These are phyloP conservation scores for Starmerella powellii DNA, from an alignment of 805 yeast genomes.

Conservation along the genomic window DNA sequence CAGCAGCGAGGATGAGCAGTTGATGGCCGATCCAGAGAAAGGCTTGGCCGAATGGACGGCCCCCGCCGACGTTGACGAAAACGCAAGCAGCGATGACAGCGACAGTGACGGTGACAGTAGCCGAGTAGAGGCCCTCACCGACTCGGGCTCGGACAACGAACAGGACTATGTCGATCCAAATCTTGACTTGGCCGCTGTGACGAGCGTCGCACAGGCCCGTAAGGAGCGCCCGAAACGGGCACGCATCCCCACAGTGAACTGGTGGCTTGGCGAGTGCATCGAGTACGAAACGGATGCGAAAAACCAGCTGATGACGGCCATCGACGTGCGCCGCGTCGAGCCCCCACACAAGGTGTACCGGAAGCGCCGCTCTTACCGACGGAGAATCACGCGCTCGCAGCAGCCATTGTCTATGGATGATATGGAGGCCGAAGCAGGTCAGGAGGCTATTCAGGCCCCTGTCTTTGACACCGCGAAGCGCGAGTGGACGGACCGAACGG, in stretches of 20 bases:
- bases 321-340: conserved; percentile 18
- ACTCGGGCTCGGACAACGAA: conserved; percentile 4
- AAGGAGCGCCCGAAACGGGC: conserved; percentile 9
- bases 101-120: conserved; percentile 9
- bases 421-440: conserved; percentile 4
- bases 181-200: not conserved
- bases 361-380: conserved; percentile 6
- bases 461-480: conserved; percentile 9
- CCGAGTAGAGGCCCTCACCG: conserved; percentile 7
- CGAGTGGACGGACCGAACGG: conserved; percentile 14
- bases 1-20: conserved; percentile 2
- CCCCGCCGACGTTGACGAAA: too few relatives aligned
- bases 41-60: too few relatives aligned
- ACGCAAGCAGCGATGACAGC: conserved; percentile 2
- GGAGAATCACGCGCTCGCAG: too few relatives aligned
- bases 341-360: conserved; percentile 10
- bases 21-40: too few relatives aligned
- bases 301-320: conserved; percentile 15
- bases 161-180: conserved; percentile 7
- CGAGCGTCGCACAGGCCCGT: conserved; percentile 6
- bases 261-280: conserved; percentile 20
- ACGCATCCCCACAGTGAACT: conserved; percentile 19
- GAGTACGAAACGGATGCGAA: conserved; percentile 15
- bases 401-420: conserved; percentile 2
- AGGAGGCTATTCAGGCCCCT: conserved; percentile 8